These are phyloP conservation scores for Avena eriantha DNA, from an alignment of 176 grass and related monocot genomes.

Conservation along the genomic window DNA sequence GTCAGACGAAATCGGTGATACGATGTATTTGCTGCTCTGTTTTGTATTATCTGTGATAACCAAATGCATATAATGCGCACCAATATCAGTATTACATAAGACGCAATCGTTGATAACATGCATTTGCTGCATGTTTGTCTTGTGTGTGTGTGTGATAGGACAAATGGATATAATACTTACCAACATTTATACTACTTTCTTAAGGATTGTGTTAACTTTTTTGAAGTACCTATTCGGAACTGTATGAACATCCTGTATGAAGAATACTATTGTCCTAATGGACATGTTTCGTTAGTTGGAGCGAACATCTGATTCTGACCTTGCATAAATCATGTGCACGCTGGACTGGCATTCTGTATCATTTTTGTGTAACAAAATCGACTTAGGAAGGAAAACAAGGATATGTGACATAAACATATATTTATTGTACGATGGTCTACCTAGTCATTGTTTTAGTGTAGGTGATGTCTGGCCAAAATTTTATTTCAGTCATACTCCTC, in stretches of 20 bases:
- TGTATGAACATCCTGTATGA: not conserved
- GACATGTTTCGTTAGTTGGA: constrained; percentile 9
- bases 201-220: constrained; percentile 24
- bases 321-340: constrained; percentile 20
- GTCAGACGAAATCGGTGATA: not conserved
- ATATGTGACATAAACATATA: not conserved
- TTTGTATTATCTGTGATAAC: constrained; percentile 24
- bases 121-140: constrained; percentile 19
- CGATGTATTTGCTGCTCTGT: constrained; percentile 4
- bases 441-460: not conserved
- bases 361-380: constrained; percentile 21
- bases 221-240: not conserved
- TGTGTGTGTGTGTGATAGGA: not conserved
- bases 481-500: not conserved
- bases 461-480: constrained; percentile 11
- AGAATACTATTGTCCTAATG: constrained; percentile 11
- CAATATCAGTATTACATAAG: not conserved
- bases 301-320: not conserved
- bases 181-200: constrained; percentile 6
- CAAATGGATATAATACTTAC: not conserved
- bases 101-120: not conserved
- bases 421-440: constrained; percentile 12
- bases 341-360: not conserved
- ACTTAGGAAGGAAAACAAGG: not conserved
- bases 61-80: constrained; percentile 3